Evolutionary conservation across 192 early-diverging fungal species (phyloP), one percentile per base, ranked within the genome.

Genomic region (Phycomyces blakesleeanus): DNA sequence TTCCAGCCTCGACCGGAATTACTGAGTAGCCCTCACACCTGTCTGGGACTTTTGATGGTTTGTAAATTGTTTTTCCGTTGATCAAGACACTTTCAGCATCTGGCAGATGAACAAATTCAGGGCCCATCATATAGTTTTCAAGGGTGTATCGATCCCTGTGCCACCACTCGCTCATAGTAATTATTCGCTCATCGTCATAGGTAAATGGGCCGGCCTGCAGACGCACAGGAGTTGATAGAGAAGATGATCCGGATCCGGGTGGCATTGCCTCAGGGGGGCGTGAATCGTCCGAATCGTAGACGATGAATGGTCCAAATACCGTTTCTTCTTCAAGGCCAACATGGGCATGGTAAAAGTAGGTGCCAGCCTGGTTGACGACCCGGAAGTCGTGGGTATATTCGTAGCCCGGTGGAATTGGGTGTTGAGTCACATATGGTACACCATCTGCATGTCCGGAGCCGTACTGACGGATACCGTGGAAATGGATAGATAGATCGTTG

Each of bases 361-460:
- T 83, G 52, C 78, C 78, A 40, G 60, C 65, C 16, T 76, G 63
- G n/a, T 76, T 58, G 16, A 71, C 60, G 0, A 75, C 69, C 20
- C 66, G 66, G 42, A 84, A 84, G 5, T 73, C 66, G 59, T 80
- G 76, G n/a, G 69, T 60, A 58, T 71, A 81, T 18, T 74, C 77
- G 20, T 68, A 47, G 9, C 80, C 82, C 20, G 81, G 61, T 5
- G 65, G 56, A 27, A 84, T 82, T 11, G 82, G 78, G 39, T 72
- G 70, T 26, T 84, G 81, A 47, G 85, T 88, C 63, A 85, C 77
- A 25, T 80, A 81, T 12, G 88, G 82, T 12, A 79, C 74, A 22
- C 82, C 82, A 47, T 84, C 82, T 14, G 76, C 72, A 59, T 72
- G 76, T 12, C 63, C 63, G 14, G 74, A 68, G 14, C 59, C 59